Conservation (phyloP, 164 flowering plant genomes). For the Stephania cephalantha region DNA sequence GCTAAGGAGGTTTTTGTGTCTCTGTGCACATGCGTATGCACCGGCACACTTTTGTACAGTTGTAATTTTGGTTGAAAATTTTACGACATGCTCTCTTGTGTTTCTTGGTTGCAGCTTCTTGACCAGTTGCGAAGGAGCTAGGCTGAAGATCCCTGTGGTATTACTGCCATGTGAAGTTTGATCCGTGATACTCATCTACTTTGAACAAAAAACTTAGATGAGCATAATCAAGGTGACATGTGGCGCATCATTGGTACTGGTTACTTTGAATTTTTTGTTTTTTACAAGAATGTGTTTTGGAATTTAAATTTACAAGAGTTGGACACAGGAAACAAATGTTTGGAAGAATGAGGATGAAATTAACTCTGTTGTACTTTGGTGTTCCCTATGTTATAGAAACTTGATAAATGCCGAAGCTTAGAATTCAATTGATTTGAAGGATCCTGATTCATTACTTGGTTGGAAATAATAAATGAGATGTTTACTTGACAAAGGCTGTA, state of each 20-base stretch:
- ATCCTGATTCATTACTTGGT: background rate
- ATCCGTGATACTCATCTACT: background rate
- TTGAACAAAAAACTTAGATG: background rate
- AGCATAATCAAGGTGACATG: background rate
- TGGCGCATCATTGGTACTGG: background rate
- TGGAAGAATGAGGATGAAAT: too few species aligned
- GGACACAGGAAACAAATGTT: too few species aligned
- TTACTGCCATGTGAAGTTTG: background rate
- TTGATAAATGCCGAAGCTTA: background rate
- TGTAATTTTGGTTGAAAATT: background rate
- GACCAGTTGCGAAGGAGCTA: constrained; percentile 21
- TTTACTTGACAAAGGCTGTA: background rate
- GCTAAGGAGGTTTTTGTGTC: background rate
- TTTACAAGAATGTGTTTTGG: too few species aligned
- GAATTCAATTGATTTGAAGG: background rate
- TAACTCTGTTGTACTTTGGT: background rate
- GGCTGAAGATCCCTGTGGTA: constrained; percentile 12
- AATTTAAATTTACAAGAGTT: too few species aligned
- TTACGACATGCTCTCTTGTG: background rate
- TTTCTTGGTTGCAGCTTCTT: constrained; percentile 24
- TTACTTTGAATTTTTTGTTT: too few species aligned
- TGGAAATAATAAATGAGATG: background rate
- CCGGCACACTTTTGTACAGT: background rate
- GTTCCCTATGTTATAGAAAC: background rate
- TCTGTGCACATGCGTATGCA: background rate